Evolutionary conservation across 2,329 filamentous ascomycete genomes (phyloP).

Genomic region (Colletotrichum sp.): DNA sequence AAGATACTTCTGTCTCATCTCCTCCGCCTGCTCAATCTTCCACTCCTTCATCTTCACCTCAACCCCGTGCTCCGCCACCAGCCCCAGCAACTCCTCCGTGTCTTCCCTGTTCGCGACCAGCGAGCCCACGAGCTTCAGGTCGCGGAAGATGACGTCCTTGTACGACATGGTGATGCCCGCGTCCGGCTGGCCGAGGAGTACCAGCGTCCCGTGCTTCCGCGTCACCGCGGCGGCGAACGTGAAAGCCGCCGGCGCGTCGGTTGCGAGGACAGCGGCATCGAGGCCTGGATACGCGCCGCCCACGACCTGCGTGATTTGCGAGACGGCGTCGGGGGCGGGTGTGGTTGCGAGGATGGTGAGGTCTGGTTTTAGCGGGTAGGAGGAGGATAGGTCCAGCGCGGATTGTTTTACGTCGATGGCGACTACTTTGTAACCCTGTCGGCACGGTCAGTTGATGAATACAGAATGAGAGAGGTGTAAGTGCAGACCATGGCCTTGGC

Average conservation of each 20-base stretch:
- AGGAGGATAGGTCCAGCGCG: constrained; percentile 5
- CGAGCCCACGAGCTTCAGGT: constrained; percentile 16
- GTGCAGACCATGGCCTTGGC: constrained; percentile 17
- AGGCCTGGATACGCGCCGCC: constrained; percentile 7
- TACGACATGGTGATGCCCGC: constrained; percentile 18
- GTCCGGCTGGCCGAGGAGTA: constrained; percentile 19
- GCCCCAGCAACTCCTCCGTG: constrained; percentile 6
- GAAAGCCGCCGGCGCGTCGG: constrained; percentile 19
- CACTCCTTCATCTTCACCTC: constrained; percentile 18
- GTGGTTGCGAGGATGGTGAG: constrained; percentile 29
- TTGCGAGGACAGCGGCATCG: constrained; percentile 18
- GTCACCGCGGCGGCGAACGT: constrained; percentile 11
- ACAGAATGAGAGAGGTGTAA: neutral
- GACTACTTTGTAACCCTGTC: constrained; percentile 5
- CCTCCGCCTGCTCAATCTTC: constrained; percentile 12
- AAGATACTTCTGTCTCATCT: constrained; percentile 15
- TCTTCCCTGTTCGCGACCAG: constrained; percentile 8
- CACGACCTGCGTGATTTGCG: neutral
- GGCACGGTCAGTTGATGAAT: neutral
- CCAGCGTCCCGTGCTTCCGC: constrained; percentile 18
- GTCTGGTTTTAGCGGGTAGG: constrained; percentile 1
- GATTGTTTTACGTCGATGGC: constrained; percentile 16
- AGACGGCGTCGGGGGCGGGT: constrained; percentile 23
- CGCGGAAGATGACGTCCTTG: constrained; percentile 14
- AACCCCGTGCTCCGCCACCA: constrained; percentile 11